Base-by-base conservation (phyloP, 2,329 filamentous ascomycete species). In the Ascomycota sp. region DNA sequence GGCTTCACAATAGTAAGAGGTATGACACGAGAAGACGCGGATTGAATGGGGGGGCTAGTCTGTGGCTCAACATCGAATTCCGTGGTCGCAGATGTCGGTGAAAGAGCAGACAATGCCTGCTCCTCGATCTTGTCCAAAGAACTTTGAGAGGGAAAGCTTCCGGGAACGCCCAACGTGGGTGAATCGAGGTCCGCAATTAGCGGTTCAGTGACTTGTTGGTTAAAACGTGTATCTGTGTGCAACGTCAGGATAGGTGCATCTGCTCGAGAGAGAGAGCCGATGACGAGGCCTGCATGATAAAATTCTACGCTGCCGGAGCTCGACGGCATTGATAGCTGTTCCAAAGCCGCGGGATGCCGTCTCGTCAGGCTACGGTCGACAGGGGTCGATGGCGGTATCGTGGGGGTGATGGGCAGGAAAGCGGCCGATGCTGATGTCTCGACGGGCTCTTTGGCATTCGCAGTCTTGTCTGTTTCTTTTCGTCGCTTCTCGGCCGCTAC, bases 61-160 rank as follows among this genome's bases (percentile, higher is more conserved):
- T 82, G 76, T 15, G 71, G 62, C 39, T 82, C 76, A n/a, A 60
- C 63, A 38, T 83, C 78, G 39, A 82, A 78, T 40, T 79, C 72
- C 0, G 75, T 81, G 7, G 63, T 63, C 25, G 61, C 61, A n/a
- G 71, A 74, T 5, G 52, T 54, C 28, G 53, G 54, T 5, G 75
- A 77, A 10, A 69, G 44, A 3, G 72, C 65, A 11, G 74, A 75
- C 21, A 49, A 50, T 2, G 69, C 70, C 21, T 55, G 51, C 26
- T 65, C 56, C 20, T 69, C 61, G 9, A 48, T 43, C 13, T 53
- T 51, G 8, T 47, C 37, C 2, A 48, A 43, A 27, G 53, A 52
- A 17, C 42, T 56, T 24, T 48, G 39, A 20, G 50, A 47, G 31
- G 66, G 61, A 43, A 76, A 71, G 40, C 63, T 63, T 8, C 73